These are phyloP conservation scores for Postia placenta DNA, from an alignment of 768 basidiomycete species.

Conservation along the genomic window DNA sequence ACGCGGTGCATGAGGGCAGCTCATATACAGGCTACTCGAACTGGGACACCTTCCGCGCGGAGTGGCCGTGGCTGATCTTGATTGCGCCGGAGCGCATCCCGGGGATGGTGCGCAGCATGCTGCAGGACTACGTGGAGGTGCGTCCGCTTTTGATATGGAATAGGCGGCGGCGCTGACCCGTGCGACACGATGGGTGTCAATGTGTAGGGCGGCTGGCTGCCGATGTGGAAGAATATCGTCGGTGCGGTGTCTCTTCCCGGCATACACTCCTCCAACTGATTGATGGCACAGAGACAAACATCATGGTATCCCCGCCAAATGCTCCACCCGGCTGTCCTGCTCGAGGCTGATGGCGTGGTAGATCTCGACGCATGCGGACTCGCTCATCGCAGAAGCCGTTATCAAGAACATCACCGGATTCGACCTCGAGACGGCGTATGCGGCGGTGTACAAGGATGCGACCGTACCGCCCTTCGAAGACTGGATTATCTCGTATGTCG, in stretches of 20 bases:
- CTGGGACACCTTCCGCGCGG: conserved; percentile 78
- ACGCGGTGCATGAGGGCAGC: conserved; percentile 51
- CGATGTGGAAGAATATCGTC: conserved; percentile 88
- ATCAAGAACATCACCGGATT: conserved; percentile 61
- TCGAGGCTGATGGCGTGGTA: too few species aligned
- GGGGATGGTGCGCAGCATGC: conserved; percentile 74
- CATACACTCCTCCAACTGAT: too few species aligned
- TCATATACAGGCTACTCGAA: conserved; percentile 80
- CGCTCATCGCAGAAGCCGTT: conserved; percentile 67
- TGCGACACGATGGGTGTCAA: too few species aligned
- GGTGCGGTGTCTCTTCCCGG: too few species aligned
- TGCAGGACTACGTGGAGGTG: conserved; percentile 70
- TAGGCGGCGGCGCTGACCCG: not conserved
- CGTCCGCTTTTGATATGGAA: not conserved
- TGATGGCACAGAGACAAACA: conserved; percentile 69
- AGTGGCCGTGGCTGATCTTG: conserved; percentile 75
- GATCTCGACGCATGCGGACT: conserved; percentile 79
- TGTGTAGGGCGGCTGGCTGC: conserved; percentile 81
- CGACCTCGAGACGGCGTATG: conserved; percentile 59
- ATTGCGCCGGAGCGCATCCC: conserved; percentile 73
- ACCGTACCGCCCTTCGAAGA: conserved; percentile 58
- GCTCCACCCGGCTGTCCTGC: too few species aligned
- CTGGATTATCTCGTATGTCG: conserved; percentile 39
- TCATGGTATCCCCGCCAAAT: conserved; percentile 66
- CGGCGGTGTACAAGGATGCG: conserved; percentile 71